Evolutionary conservation across 441 rosid genomes (phyloP), one percentile per base, ranked within the genome.

Genomic region (Populus hybrid): DNA sequence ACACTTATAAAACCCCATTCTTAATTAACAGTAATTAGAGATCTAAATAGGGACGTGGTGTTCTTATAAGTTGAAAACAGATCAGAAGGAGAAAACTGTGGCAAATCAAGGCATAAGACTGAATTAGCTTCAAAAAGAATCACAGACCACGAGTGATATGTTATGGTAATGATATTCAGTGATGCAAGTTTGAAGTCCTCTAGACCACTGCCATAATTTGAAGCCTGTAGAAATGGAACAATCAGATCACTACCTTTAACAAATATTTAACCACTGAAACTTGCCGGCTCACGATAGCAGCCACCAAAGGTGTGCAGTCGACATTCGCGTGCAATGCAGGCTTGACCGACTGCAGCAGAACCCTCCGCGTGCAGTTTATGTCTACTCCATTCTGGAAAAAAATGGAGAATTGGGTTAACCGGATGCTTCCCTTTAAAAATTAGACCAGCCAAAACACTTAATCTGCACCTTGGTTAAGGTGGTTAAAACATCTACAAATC

Each of bases 241-340:
- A 63, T 36, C 59, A 75, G 20, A 57, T 11, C 54, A 24, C 68
- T 85, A 78, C 84, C 87, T 80, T 76, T 73, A 82, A 81, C 76
- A 85, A 76, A 73, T 74, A 82, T 76, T 82, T 72, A 74, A 85
- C 85, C 79, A 80, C 26, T 30, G 74, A 38, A 57, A 78, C 85
- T 74, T 78, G 84, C 28, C 82, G 77, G 77, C 77, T 80, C 73
- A 85, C 81, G n/a, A 85, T 72, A 8, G 87, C 84, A 63, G 87
- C 87, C 54, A 78, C 66, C 70, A 85, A 66, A 3, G 85, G 79
- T 2, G 85, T 82, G 78, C 87, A 80, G 32, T 78, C 82, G 23
- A 82, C 73, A 21, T 82, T 84, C 64, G 87, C 83, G 35, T 82
- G 80, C 74, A 84, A 72, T 35, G 81, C 73, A 24, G 83, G 87